Base-by-base conservation (phyloP, 1,139 yeast genomes). In the Scheffersomyces insectosa region DNA sequence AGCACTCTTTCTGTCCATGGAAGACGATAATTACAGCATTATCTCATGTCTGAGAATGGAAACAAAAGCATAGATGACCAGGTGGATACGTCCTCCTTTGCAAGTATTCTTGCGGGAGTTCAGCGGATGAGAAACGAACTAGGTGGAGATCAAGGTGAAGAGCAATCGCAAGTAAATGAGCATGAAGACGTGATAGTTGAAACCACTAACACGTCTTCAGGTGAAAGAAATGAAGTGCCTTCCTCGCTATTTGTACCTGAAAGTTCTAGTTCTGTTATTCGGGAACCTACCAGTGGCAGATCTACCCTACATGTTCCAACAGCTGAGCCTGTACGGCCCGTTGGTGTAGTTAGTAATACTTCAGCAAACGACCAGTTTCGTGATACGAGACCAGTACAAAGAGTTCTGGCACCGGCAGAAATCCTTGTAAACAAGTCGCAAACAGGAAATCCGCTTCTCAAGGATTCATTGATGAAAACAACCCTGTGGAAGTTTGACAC, bases 41-140 rank as follows among this genome's bases (percentile, higher is more conserved):
- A 20, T 20, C 3, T 20, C 25, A 20, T 20, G 25, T 20, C 25
- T 20, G 25, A 20, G 25, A 20, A 20, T 20, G 25, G 25, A 20
- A 20, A 20, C 8, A 20, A 20, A 8, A 20, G 6, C 25, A 20
- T 20, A 20, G 13, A 36, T 4, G 14, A 60, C 51, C 64, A 52
- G 56, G 40, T 61, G 52, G 83, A 80, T 51, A 65, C 83, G 1
- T 75, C 83, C 2, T 83, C 88, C 1, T 83, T 82, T 59, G 79
- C 82, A 37, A 80, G 85, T 55, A 80, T 83, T 33, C 59, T 83
- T 37, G 87, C 82, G 1, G 85, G 85, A 14, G 86, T 82, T 2
- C 69, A 77, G 55, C 72, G 75, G 40, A 72, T 82, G 66, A 61
- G 77, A 44, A 72, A 71, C 41, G 58, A 62, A 43, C 60, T 57